Evolutionary conservation across 2,329 filamentous ascomycete species (phyloP).

Genomic region (Tolypocladium guangdongense): DNA sequence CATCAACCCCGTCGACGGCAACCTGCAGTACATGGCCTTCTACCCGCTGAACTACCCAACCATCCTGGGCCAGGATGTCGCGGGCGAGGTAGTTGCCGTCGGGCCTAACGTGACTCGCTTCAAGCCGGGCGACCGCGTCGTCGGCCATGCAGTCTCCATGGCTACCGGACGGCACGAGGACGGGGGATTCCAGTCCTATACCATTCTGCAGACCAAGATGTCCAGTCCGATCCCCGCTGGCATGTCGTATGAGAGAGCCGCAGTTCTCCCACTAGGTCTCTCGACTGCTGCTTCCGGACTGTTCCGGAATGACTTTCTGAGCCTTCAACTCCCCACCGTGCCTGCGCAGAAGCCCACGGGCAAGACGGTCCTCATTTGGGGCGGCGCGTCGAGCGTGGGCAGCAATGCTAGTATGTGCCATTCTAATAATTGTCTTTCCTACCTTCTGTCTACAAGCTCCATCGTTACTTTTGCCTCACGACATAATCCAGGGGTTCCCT

Average conservation of each 20-base stretch:
- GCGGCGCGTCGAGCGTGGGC: neutral
- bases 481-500: neutral
- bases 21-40: constrained; percentile 11
- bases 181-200: constrained; percentile 9
- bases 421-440: no score
- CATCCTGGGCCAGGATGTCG: constrained; percentile 19
- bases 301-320: constrained; percentile 10
- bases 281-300: constrained; percentile 11
- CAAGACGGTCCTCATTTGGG: neutral
- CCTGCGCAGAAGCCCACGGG: constrained; percentile 20
- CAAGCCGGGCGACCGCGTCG: constrained; percentile 10
- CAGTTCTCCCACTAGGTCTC: constrained; percentile 10
- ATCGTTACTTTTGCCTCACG: neutral
- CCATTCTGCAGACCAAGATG: constrained; percentile 4
- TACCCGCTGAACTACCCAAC: constrained; percentile 14
- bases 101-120: constrained; percentile 12
- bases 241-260: constrained; percentile 9
- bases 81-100: constrained; percentile 20
- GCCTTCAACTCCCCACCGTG: constrained; percentile 14
- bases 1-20: constrained; percentile 19
- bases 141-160: constrained; percentile 16
- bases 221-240: constrained; percentile 9
- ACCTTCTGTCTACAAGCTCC: neutral
- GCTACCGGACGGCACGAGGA: constrained; percentile 15
- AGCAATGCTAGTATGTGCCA: neutral